These are phyloP conservation scores for Lentithecium fluviatile DNA, from an alignment of 495 filamentous ascomycete species.

Conservation along the genomic window DNA sequence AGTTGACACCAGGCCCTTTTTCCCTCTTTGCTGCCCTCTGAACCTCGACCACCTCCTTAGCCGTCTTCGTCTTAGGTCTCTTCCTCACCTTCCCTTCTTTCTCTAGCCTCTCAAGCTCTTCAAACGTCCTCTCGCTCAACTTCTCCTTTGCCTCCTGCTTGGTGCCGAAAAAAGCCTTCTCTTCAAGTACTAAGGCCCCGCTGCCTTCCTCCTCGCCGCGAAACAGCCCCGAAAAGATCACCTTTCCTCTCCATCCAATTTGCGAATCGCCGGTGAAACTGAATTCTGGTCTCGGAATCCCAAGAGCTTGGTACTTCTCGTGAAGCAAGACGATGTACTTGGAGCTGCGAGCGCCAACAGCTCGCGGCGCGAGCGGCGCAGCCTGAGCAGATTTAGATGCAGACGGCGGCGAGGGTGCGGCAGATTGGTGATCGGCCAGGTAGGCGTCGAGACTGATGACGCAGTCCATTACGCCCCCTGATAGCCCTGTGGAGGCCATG, in stretches of 20 bases:
- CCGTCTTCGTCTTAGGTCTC: no score
- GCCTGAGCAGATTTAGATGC: neutral
- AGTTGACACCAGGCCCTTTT: constrained; percentile 11
- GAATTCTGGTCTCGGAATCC: constrained; percentile 1
- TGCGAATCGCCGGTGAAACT: constrained; percentile 5
- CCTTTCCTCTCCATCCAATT: constrained; percentile 17
- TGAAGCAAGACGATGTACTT: constrained; percentile 4
- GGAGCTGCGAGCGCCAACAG: neutral
- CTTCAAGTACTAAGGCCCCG: neutral
- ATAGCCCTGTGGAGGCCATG: neutral
- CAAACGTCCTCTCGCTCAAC: constrained; percentile 14
- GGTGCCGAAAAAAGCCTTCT: neutral
- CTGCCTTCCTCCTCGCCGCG: no score
- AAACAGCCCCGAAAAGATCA: constrained; percentile 5
- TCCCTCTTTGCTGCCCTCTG: neutral
- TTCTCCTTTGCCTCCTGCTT: constrained; percentile 38
- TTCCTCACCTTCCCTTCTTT: constrained; percentile 16
- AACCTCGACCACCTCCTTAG: neutral
- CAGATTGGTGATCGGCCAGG: neutral
- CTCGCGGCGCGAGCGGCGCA: neutral
- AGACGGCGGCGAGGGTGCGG: no score
- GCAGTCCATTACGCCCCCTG: neutral
- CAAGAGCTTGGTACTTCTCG: constrained; percentile 18
- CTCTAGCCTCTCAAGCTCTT: constrained; percentile 2
- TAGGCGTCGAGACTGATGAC: constrained; percentile 11